Evolutionary conservation across 352 stramenopile species (phyloP).

Genomic region (Globisporangium okanoganense): DNA sequence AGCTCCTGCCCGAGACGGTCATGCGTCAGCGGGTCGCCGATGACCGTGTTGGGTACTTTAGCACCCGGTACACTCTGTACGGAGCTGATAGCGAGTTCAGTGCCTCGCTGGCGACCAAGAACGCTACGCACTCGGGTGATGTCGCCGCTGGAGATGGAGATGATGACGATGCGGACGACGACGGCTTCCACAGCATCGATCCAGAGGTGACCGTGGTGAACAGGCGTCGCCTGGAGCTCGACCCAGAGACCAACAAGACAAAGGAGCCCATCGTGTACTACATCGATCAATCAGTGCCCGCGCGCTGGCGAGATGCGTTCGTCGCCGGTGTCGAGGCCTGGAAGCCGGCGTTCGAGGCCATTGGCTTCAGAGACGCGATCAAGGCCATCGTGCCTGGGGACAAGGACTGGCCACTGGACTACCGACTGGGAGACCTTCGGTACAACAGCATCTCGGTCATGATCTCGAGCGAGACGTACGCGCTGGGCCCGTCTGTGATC

Average conservation of each 20-base stretch:
- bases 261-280: slow-evolving; percentile 70
- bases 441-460: slow-evolving; percentile 86
- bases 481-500: slow-evolving; percentile 55
- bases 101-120: background rate
- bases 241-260: slow-evolving; percentile 28
- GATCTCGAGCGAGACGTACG: slow-evolving; percentile 77
- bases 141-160: background rate
- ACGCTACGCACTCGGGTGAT: background rate
- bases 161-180: slow-evolving; percentile 12
- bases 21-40: slow-evolving; percentile 60
- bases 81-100: slow-evolving; percentile 33
- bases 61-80: slow-evolving; percentile 53
- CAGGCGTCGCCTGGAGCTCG: slow-evolving; percentile 51
- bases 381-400: slow-evolving; percentile 60
- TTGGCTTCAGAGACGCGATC: slow-evolving; percentile 73
- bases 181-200: slow-evolving; percentile 54
- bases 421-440: slow-evolving; percentile 78
- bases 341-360: slow-evolving; percentile 67
- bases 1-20: slow-evolving; percentile 52
- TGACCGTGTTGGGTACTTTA: slow-evolving; percentile 82
- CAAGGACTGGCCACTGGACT: slow-evolving; percentile 72
- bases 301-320: slow-evolving; percentile 61
- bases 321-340: slow-evolving; percentile 67
- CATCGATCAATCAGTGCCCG: slow-evolving; percentile 79
- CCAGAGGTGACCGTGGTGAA: slow-evolving; percentile 65